Percentiles rank a stretch among this genome's conserved stretches.
These are phyloP conservation scores for Salix dunnii DNA, from an alignment of 345 rosid species.

Conservation along the genomic window DNA sequence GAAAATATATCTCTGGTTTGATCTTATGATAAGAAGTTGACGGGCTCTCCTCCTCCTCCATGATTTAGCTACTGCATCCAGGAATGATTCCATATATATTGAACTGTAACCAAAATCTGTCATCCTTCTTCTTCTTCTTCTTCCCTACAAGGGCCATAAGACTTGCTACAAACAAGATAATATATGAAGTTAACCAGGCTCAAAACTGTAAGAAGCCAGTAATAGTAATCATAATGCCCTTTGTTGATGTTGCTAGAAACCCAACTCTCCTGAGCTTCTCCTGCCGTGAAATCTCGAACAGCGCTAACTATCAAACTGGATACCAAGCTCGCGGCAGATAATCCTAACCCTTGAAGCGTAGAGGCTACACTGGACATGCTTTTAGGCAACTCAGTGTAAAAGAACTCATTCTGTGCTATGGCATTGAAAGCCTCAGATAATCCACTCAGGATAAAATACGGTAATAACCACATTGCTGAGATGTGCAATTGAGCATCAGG, in stretches of 20 bases:
- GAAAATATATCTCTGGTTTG: too few species aligned
- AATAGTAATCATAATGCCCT: conserved; percentile 66
- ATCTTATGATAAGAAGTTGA: too few species aligned
- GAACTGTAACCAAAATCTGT: too few species aligned
- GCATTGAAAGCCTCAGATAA: conserved; percentile 67
- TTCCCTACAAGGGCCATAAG: too few species aligned
- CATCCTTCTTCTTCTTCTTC: too few species aligned
- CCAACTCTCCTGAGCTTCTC: conserved; percentile 55
- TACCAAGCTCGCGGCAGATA: too few species aligned
- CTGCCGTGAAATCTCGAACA: conserved; percentile 26
- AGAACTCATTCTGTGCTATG: conserved; percentile 73
- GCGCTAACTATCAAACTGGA: too few species aligned
- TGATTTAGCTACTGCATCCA: too few species aligned
- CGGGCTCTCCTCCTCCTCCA: too few species aligned
- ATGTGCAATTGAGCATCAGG: neutral
- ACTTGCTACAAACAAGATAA: too few species aligned
- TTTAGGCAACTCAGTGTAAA: conserved; percentile 69
- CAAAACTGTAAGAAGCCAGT: conserved; percentile 59
- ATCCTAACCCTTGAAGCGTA: too few species aligned
- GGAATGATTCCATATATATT: too few species aligned
- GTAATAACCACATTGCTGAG: conserved; percentile 79
- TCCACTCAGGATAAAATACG: conserved; percentile 54
- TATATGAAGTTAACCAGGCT: conserved; percentile 28
- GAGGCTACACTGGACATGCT: conserved; percentile 70
- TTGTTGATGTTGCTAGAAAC: conserved; percentile 57